Evolutionary conservation across 208 protist genomes (phyloP).

Genomic region (Crithidia fasciculata): DNA sequence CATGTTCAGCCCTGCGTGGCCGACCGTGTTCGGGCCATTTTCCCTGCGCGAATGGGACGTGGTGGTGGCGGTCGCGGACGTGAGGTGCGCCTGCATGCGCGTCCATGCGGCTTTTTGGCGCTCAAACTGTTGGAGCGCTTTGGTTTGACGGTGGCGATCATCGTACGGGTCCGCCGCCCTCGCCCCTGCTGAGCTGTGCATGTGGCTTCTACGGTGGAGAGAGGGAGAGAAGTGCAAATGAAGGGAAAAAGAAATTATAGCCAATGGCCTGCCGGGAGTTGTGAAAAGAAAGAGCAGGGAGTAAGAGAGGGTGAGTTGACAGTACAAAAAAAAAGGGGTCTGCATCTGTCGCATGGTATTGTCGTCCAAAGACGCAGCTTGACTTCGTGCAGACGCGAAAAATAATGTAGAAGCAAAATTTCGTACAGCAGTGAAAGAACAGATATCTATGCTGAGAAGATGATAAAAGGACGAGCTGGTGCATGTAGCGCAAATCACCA

Average conservation of each 20-base stretch:
- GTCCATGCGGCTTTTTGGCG: slow-evolving; percentile 72
- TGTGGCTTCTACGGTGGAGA: too few species aligned
- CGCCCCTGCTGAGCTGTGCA: neutral
- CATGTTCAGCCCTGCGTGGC: slow-evolving; percentile 47
- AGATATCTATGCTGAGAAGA: too few species aligned
- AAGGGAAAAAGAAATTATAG: neutral
- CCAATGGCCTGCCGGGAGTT: neutral
- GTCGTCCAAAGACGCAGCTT: too few species aligned
- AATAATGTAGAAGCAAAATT: too few species aligned
- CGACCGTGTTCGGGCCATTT: neutral
- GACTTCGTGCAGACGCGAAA: too few species aligned
- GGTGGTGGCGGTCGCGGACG: slow-evolving; percentile 11
- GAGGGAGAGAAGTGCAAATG: neutral
- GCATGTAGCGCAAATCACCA: too few species aligned
- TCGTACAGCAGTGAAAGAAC: too few species aligned
- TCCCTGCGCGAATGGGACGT: neutral
- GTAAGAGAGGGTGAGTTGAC: too few species aligned
- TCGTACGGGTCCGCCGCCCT: slow-evolving; percentile 39
- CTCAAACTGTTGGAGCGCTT: slow-evolving; percentile 72
- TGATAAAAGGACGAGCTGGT: too few species aligned
- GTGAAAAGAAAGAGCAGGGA: too few species aligned
- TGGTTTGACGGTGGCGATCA: slow-evolving; percentile 61
- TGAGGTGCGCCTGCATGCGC: slow-evolving; percentile 35
- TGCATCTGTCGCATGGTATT: too few species aligned
- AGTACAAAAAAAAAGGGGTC: too few species aligned